Evolutionary conservation across 2,329 filamentous ascomycete species (phyloP).

Genomic region (Claviceps cyperi): DNA sequence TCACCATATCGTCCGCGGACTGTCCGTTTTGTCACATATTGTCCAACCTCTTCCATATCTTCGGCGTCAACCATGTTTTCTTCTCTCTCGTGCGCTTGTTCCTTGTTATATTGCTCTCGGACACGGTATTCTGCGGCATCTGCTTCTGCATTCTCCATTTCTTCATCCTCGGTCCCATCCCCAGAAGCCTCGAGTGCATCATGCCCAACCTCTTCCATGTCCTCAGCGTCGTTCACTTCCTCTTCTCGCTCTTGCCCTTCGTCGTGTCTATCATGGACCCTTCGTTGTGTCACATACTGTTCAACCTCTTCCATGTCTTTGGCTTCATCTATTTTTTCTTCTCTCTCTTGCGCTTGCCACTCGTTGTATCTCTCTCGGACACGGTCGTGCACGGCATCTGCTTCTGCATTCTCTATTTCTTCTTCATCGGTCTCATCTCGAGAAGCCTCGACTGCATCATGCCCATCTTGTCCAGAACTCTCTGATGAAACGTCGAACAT

Average conservation of each 20-base stretch:
- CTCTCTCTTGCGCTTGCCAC: background rate
- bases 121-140: background rate
- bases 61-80: background rate
- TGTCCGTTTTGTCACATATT: background rate
- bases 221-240: background rate
- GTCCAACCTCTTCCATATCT: background rate
- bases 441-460: background rate
- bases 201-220: background rate
- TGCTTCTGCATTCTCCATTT: background rate
- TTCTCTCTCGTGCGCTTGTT: background rate
- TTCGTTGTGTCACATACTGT: background rate
- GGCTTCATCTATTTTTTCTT: background rate
- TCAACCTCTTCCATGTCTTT: background rate
- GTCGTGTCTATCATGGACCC: background rate
- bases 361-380: background rate
- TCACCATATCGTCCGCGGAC: background rate
- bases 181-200: background rate
- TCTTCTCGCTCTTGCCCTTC: background rate
- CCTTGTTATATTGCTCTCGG: background rate
- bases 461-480: background rate
- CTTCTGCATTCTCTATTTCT: background rate
- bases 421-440: background rate
- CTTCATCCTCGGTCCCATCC: background rate
- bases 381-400: no score
- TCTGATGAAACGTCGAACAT: background rate